Evolutionary conservation across 768 basidiomycete genomes (phyloP).

Genomic region (button mushroom (Agaricus bisporus)): DNA sequence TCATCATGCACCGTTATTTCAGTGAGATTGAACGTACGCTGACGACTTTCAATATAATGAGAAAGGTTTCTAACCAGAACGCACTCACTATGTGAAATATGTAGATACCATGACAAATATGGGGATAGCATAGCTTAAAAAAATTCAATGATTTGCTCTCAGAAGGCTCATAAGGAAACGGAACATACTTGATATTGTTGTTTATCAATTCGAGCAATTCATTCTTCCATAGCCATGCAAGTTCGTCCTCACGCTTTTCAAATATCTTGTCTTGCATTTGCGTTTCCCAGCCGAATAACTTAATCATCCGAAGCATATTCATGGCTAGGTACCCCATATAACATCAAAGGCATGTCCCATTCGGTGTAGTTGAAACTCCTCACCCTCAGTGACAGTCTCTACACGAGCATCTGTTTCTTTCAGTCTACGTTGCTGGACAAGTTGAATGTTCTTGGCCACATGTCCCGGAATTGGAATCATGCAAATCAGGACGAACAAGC

Average conservation of each 20-base stretch:
- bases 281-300: constrained; percentile 67
- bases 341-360: neutral
- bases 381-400: constrained; percentile 57
- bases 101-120: constrained; percentile 16
- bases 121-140: constrained; percentile 51
- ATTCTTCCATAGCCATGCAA: constrained; percentile 48
- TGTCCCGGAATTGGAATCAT: constrained; percentile 20
- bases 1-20: too few relatives aligned
- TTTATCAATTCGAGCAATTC: constrained; percentile 34
- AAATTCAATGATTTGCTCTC: constrained; percentile 29
- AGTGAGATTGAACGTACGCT: too few relatives aligned
- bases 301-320: constrained; percentile 64
- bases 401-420: constrained; percentile 59
- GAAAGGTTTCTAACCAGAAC: too few relatives aligned
- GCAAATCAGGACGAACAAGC: constrained; percentile 1
- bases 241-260: constrained; percentile 58
- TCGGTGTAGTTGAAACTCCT: constrained; percentile 5
- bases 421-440: constrained; percentile 50
- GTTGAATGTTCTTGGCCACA: constrained; percentile 33
- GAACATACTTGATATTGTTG: constrained; percentile 39
- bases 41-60: too few relatives aligned
- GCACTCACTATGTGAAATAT: too few relatives aligned
- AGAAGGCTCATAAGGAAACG: neutral
- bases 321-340: constrained; percentile 29
- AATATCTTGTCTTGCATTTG: constrained; percentile 47